Percentiles rank a stretch among this genome's conserved stretches.
phyloP scores from a whole-genome alignment of 2,329 filamentous ascomycete species.

The Cladosporium sp. region DNA sequence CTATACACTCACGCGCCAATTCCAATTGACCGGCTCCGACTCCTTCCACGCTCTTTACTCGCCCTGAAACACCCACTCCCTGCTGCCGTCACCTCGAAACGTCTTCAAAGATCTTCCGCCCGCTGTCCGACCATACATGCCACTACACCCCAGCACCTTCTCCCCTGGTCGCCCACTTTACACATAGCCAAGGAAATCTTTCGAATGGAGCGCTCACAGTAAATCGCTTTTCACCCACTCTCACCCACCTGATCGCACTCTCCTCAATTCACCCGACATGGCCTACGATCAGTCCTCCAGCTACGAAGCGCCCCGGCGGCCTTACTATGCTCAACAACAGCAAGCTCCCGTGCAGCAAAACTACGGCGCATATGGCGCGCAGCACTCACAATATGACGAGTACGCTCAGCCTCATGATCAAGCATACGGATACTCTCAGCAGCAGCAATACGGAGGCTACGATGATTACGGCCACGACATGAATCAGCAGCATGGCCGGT shows the following conservation, averaged over 20 bases:
- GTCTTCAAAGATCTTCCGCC: no score
- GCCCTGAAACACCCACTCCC: background rate
- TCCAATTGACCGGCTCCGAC: background rate
- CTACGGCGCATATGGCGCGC: slow-evolving; percentile 14
- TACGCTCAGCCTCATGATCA: slow-evolving; percentile 18
- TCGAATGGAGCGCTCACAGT: background rate
- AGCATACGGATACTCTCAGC: slow-evolving; percentile 11
- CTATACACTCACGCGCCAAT: no score
- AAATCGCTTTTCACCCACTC: background rate
- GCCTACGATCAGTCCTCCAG: slow-evolving; percentile 23
- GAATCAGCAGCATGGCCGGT: slow-evolving; percentile 6
- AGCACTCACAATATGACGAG: slow-evolving; percentile 17
- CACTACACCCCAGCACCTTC: no score
- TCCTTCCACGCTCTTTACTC: background rate
- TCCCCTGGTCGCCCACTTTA: no score
- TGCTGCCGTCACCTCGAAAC: background rate
- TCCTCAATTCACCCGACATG: slow-evolving; percentile 12
- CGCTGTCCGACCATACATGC: no score
- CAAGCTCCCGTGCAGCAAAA: slow-evolving; percentile 14
- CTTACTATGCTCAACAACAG: slow-evolving; percentile 15
- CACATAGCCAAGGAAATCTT: no score
- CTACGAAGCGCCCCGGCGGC: slow-evolving; percentile 20
- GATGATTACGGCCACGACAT: background rate
- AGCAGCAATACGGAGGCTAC: slow-evolving; percentile 6
- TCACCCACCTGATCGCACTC: background rate